Evolutionary conservation across 495 filamentous ascomycete species (phyloP).

Genomic region (Bacidia gigantensis): DNA sequence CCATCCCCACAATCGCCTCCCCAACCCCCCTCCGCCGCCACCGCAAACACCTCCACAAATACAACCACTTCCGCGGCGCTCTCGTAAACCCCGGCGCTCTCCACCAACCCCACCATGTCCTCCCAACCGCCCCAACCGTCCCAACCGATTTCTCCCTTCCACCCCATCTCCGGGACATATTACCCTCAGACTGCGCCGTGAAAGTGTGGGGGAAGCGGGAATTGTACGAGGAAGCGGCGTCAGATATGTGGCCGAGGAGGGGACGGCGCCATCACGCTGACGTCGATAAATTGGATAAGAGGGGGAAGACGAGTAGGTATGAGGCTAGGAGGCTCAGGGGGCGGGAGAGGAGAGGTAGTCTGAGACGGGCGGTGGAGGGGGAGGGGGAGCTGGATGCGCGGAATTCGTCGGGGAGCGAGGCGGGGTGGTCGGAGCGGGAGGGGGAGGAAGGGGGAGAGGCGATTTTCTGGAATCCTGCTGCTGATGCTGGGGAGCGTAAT

Average conservation of each 20-base stretch:
- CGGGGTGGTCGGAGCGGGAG: slow-evolving; percentile 45
- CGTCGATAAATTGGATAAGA: background rate
- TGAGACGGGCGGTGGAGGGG: slow-evolving; percentile 45
- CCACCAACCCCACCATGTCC: background rate
- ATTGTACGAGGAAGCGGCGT: background rate
- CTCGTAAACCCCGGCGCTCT: background rate
- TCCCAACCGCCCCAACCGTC: background rate
- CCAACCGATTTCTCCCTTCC: background rate
- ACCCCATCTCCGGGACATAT: background rate
- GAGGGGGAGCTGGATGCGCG: slow-evolving; percentile 42
- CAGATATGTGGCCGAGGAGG: background rate
- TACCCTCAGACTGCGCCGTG: background rate
- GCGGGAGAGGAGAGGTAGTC: background rate
- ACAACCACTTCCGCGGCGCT: background rate
- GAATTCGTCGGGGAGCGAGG: no score
- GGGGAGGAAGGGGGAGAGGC: slow-evolving; percentile 57
- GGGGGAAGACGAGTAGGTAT: background rate
- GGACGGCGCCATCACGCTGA: background rate
- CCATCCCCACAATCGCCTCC: slow-evolving; percentile 8
- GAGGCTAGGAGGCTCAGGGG: background rate
- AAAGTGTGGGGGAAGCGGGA: background rate
- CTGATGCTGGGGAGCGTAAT: slow-evolving; percentile 53
- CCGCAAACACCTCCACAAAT: background rate
- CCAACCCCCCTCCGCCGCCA: no score
- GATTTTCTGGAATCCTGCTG: no score